These are phyloP conservation scores for Tetradesmus lagerheimii DNA, from an alignment of 139 green algal genomes.

Conservation along the genomic window DNA sequence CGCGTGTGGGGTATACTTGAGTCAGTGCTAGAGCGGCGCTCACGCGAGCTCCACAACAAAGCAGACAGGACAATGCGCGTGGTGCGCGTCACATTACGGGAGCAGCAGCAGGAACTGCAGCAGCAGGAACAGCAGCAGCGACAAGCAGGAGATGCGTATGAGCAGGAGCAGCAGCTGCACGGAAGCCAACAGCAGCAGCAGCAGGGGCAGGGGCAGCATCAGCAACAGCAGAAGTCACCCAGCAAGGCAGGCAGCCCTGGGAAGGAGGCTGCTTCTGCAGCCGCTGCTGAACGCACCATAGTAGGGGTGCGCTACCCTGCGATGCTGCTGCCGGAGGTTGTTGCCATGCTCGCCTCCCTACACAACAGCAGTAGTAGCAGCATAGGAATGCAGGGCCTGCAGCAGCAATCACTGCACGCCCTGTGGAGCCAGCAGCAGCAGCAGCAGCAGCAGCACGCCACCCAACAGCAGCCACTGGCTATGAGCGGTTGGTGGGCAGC, in stretches of 20 bases:
- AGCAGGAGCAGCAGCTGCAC: conserved; percentile 2
- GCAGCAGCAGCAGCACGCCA: background rate
- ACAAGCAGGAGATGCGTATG: background rate
- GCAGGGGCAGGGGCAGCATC: background rate
- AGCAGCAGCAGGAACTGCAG: background rate
- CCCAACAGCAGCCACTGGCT: background rate
- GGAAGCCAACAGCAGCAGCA: background rate
- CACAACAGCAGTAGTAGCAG: conserved; percentile 22
- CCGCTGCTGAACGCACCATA: conserved; percentile 29
- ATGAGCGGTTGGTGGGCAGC: conserved; percentile 16
- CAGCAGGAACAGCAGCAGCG: background rate
- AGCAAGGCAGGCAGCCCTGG: background rate
- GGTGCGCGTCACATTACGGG: conserved; percentile 60
- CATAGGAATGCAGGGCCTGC: background rate
- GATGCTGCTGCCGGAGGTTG: conserved; percentile 76
- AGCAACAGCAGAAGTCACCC: background rate
- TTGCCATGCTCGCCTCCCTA: conserved; percentile 51
- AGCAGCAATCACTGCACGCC: conserved; percentile 24
- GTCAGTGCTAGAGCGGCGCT: conserved; percentile 69
- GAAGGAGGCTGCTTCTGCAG: background rate
- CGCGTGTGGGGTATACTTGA: conserved; percentile 88
- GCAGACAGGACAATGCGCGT: conserved; percentile 80
- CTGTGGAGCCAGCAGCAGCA: conserved; percentile 13
- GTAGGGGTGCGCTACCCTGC: conserved; percentile 78
- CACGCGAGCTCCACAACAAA: conserved; percentile 71